Evolutionary conservation across 1,139 yeast genomes (phyloP).

Genomic region (Lipomyces yarrowii): DNA sequence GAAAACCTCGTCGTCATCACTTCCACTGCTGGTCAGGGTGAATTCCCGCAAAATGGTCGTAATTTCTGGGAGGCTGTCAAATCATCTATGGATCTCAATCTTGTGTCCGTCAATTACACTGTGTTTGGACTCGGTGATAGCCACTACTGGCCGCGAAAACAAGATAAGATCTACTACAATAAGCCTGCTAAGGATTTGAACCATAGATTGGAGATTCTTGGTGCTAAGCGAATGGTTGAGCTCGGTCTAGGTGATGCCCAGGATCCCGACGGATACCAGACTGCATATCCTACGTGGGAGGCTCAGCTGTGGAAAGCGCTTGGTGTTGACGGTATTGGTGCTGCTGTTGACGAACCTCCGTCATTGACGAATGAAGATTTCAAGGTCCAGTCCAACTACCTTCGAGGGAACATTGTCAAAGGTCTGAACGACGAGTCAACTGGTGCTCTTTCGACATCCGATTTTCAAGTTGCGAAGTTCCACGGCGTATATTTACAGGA

Average conservation of each 20-base stretch:
- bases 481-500: constrained; percentile 99
- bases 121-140: constrained; percentile 95
- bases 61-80: constrained; percentile 85
- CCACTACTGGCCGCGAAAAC: constrained; percentile 95
- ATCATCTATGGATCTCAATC: constrained; percentile 67
- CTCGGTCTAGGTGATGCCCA: constrained; percentile 95
- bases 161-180: constrained; percentile 90
- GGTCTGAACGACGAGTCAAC: constrained; percentile 81
- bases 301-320: constrained; percentile 81
- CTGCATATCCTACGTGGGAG: constrained; percentile 89
- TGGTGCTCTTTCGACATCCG: constrained; percentile 90
- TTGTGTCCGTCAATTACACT: constrained; percentile 69
- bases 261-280: constrained; percentile 92
- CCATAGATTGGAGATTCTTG: constrained; percentile 65
- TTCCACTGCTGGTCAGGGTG: constrained; percentile 98
- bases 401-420: constrained; percentile 92
- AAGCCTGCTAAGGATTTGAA: constrained; percentile 80
- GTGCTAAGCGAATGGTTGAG: constrained; percentile 72
- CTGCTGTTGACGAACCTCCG: constrained; percentile 85
- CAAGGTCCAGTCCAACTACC: constrained; percentile 80
- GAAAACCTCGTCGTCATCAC: constrained; percentile 80
- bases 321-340: constrained; percentile 81
- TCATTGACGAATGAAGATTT: constrained; percentile 96
- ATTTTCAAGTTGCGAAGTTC: constrained; percentile 93
- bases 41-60: constrained; percentile 94